Evolutionary conservation across 495 filamentous ascomycete genomes (phyloP).

Genomic region (Penicillium fimorum): DNA sequence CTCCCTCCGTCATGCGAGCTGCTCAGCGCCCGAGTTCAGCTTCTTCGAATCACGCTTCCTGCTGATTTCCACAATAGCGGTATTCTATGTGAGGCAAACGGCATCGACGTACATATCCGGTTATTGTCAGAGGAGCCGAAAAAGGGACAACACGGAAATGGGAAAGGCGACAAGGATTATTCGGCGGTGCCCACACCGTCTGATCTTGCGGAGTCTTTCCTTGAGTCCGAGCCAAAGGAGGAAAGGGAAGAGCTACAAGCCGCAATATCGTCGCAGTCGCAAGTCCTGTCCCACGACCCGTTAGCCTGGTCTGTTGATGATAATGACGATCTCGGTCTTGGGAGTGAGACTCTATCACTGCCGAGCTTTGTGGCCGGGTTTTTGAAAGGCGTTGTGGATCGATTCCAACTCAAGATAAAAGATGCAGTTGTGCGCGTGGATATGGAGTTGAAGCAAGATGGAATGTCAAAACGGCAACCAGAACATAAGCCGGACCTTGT

Average conservation of each 20-base stretch:
- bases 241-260: slow-evolving; percentile 76
- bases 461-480: slow-evolving; percentile 37
- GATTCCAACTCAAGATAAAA: slow-evolving; percentile 68
- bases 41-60: slow-evolving; percentile 74
- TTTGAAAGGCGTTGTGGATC: slow-evolving; percentile 77
- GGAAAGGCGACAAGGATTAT: slow-evolving; percentile 1
- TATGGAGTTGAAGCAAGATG: slow-evolving; percentile 49
- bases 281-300: slow-evolving; percentile 38
- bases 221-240: slow-evolving; percentile 72
- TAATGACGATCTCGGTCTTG: slow-evolving; percentile 62
- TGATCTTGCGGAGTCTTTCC: slow-evolving; percentile 83
- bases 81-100: slow-evolving; percentile 74
- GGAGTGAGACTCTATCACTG: slow-evolving; percentile 70
- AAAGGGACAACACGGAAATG: slow-evolving; percentile 13
- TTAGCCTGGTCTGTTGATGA: slow-evolving; percentile 55
- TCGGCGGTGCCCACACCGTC: slow-evolving; percentile 64
- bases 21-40: slow-evolving; percentile 63
- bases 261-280: slow-evolving; percentile 66
- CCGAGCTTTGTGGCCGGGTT: slow-evolving; percentile 81
- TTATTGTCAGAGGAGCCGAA: slow-evolving; percentile 35
- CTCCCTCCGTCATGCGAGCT: slow-evolving; percentile 69
- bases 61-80: slow-evolving; percentile 77
- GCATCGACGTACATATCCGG: slow-evolving; percentile 64
- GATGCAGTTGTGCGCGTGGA: slow-evolving; percentile 67
- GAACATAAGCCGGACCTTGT: slow-evolving; percentile 50